Base-by-base conservation (phyloP, 2,329 filamentous ascomycete species). In the Apiospora marii region DNA sequence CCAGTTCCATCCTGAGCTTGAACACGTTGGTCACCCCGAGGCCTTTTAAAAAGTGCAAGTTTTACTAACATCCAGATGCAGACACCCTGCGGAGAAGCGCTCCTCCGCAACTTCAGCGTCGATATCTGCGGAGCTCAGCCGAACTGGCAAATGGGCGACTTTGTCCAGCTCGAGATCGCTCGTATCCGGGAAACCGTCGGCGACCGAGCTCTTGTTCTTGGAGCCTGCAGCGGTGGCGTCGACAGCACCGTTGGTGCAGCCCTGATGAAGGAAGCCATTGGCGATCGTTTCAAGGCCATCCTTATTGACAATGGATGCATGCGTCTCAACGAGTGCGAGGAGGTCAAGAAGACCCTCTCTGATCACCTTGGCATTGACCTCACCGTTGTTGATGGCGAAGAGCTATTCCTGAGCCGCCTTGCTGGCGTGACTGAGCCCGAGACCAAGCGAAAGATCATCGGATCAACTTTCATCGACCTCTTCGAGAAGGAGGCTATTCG, bases 381-480 rank as follows among this genome's bases (percentile, higher is more conserved):
- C 3, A 97, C 94, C 0, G 92, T 98, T 41, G 90, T 97, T 1
- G 93, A 98, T 80, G 95, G 91, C 0, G 88, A 89, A 13, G 87
- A 97, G 74, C 3, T 41, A 37, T 98, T 98, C 86, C 86, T 98
- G n/a, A 84, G 85, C 43, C 87, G 91, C 34, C 90, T 98, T 0
- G 89, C 90, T 75, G 96, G 94, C 24, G 90, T 98, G 37, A 85
- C 84, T 0, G 94, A 91, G 43, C 95, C 96, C 0, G 95, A 98
- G 84, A 89, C 89, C 80, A 98, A 98, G 88, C 89, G 95, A 71
- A 98, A 97, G 85, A 92, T 98, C 78, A 98, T 98, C 74, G 95
- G 95, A 72, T 89, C 87, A 74, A 93, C 89, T 58, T 87, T 95
- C 82, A 94, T 95, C 75, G 92, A 95, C 77, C 84, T 97, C 41